Percentiles rank a stretch among this genome's conserved stretches.
These are phyloP conservation scores for Plenodomus lindquistii DNA, from an alignment of 2,329 filamentous ascomycete genomes.

Conservation along the genomic window DNA sequence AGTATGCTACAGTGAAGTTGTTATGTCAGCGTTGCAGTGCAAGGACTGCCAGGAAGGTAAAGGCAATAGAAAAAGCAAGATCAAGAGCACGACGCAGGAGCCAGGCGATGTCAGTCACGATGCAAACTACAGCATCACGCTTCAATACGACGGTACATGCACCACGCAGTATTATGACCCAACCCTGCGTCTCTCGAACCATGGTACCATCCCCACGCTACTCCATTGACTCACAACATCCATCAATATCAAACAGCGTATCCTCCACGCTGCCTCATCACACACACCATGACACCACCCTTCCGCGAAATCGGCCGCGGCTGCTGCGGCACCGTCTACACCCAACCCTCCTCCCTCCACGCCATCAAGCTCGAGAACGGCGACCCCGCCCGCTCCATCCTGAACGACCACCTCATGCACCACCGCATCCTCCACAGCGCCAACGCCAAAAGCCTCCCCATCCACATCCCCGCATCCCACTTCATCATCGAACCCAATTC, in stretches of 20 bases:
- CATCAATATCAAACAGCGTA: neutral
- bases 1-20: no score
- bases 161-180: no score
- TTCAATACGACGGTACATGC: no score
- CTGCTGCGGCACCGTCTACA: conserved; percentile 18
- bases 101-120: no score
- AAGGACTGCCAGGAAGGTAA: no score
- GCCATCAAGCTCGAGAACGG: conserved; percentile 14
- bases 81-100: no score
- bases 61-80: no score
- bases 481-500: neutral
- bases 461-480: neutral
- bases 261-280: no score
- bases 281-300: neutral
- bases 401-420: conserved; percentile 15
- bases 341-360: neutral
- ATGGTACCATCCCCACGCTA: no score
- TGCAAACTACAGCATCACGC: no score
- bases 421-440: neutral
- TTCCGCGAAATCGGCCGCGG: conserved; percentile 14
- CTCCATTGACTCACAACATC: neutral
- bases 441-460: neutral
- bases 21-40: no score
- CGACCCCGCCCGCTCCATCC: conserved; percentile 9
- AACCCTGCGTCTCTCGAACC: no score